Conservation (phyloP, 805 yeast species). For the Nadsonia fulvescens region DNA sequence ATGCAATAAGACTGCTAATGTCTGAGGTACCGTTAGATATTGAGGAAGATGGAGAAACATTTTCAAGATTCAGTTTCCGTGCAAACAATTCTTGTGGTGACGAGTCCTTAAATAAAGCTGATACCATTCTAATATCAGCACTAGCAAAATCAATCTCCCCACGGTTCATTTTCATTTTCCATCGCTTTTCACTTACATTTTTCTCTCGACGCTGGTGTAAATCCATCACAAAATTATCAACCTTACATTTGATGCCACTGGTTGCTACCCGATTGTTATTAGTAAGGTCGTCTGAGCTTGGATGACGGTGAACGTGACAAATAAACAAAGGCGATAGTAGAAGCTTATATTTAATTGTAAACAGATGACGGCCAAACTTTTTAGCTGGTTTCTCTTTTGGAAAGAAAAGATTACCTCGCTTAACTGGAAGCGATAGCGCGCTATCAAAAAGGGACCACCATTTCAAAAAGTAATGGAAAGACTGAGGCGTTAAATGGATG, state of each 20-base stretch:
- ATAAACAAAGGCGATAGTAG: slow-evolving; percentile 54
- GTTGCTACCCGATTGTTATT: slow-evolving; percentile 25
- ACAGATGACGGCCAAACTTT: slow-evolving; percentile 59
- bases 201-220: slow-evolving; percentile 39
- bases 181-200: slow-evolving; percentile 22
- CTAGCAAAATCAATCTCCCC: slow-evolving; percentile 54
- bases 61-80: slow-evolving; percentile 8
- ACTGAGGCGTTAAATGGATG: slow-evolving; percentile 56
- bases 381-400: slow-evolving; percentile 20
- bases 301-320: slow-evolving; percentile 45
- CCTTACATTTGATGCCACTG: slow-evolving; percentile 53
- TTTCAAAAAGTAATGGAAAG: slow-evolving; percentile 44
- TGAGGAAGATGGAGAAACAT: slow-evolving; percentile 6
- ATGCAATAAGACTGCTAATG: slow-evolving; percentile 8
- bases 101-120: slow-evolving; percentile 44
- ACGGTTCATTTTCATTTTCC: slow-evolving; percentile 36
- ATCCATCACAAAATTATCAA: slow-evolving; percentile 40
- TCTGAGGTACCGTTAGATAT: slow-evolving; percentile 11
- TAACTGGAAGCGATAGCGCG: slow-evolving; percentile 57
- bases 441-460: slow-evolving; percentile 89
- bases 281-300: slow-evolving; percentile 21
- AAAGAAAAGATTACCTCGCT: slow-evolving; percentile 52
- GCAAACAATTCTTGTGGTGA: slow-evolving; percentile 28
- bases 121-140: slow-evolving; percentile 51
- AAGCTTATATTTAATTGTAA: slow-evolving; percentile 65